Evolutionary conservation across 164 flowering plant species (phyloP).

Genomic region (Hamamelis virginiana): DNA sequence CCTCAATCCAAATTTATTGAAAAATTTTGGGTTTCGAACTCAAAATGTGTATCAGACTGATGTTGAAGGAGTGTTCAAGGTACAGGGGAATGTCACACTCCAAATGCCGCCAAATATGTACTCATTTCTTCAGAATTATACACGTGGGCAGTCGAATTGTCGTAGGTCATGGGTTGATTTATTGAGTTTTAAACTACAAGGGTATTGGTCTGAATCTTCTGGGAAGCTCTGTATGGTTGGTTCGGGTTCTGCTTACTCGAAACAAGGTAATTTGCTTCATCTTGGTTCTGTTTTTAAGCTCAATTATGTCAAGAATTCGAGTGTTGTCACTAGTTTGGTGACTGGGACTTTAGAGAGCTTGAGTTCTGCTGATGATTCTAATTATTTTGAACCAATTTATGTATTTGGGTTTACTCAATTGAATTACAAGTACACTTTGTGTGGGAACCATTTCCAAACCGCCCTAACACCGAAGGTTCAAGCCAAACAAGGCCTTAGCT

Average conservation of each 20-base stretch:
- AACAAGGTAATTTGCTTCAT: conserved; percentile 30
- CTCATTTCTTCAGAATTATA: not conserved
- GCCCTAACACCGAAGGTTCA: too few species aligned
- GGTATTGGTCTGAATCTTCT: conserved; percentile 23
- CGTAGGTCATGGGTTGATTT: not conserved
- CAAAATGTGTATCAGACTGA: not conserved
- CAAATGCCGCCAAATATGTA: not conserved
- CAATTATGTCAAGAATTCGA: conserved; percentile 28
- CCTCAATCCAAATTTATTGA: not conserved
- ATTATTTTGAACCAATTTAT: conserved; percentile 36
- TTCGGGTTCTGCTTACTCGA: conserved; percentile 18
- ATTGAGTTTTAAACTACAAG: conserved; percentile 26
- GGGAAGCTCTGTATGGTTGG: conserved; percentile 34
- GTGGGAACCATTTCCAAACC: too few species aligned
- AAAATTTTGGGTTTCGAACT: not conserved
- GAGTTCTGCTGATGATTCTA: conserved; percentile 8
- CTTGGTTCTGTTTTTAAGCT: conserved; percentile 47
- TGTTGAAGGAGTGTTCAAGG: conserved; percentile 15
- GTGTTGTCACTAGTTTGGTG: conserved; percentile 35
- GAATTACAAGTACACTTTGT: conserved; percentile 22
- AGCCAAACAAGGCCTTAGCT: too few species aligned
- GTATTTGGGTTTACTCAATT: conserved; percentile 27
- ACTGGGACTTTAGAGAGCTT: conserved; percentile 45
- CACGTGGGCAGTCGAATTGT: too few species aligned
- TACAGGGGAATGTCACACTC: conserved; percentile 19